phyloP scores from a whole-genome alignment of 1,284 basidiomycete genomes.

The Leccinum olivaceoglutinosum region DNA sequence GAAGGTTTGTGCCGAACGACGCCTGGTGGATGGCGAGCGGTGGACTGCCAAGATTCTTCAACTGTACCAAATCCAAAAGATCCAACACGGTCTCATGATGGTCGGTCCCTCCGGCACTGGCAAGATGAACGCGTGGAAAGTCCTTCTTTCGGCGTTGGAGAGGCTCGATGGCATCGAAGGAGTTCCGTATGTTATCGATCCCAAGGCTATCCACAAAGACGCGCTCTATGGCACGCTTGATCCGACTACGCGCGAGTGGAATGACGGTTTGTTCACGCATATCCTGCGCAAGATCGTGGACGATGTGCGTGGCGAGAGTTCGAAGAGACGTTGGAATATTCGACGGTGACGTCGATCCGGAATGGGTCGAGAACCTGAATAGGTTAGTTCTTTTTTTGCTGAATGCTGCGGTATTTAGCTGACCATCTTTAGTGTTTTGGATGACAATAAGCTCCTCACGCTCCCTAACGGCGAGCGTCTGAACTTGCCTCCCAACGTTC shows the following conservation, averaged over 20 bases:
- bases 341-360: slow-evolving; percentile 98
- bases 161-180: slow-evolving; percentile 90
- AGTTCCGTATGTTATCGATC: slow-evolving; percentile 95
- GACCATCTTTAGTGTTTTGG: slow-evolving; percentile 72
- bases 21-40: slow-evolving; percentile 79
- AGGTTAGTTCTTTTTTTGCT: slow-evolving; percentile 43
- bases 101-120: slow-evolving; percentile 96
- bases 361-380: slow-evolving; percentile 29
- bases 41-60: slow-evolving; percentile 98
- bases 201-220: slow-evolving; percentile 99
- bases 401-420: slow-evolving; percentile 4
- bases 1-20: slow-evolving; percentile 83
- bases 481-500: slow-evolving; percentile 93
- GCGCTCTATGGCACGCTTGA: slow-evolving; percentile 97
- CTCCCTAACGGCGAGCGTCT: slow-evolving; percentile 98
- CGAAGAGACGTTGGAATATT: slow-evolving; percentile 99
- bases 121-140: slow-evolving; percentile 97
- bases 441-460: slow-evolving; percentile 98
- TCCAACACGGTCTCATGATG: slow-evolving; percentile 99
- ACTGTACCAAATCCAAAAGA: slow-evolving; percentile 98
- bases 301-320: slow-evolving; percentile 95
- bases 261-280: slow-evolving; percentile 97
- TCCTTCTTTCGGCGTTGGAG: slow-evolving; percentile 87
- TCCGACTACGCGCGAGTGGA: slow-evolving; percentile 98
- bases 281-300: slow-evolving; percentile 97